These are phyloP conservation scores for Podila verticillata DNA, from an alignment of 192 early-diverging fungal genomes.

Conservation along the genomic window DNA sequence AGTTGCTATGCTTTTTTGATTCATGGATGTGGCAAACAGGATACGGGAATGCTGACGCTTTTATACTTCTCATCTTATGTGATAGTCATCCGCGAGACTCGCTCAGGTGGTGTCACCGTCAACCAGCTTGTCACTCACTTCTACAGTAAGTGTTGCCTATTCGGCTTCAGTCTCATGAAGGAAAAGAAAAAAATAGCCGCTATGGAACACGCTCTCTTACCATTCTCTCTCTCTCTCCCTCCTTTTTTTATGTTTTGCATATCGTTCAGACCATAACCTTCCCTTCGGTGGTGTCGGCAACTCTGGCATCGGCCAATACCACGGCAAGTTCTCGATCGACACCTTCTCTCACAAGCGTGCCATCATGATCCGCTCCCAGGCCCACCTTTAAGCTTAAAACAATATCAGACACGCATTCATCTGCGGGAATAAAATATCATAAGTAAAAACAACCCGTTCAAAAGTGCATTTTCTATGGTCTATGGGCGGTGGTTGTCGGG, in stretches of 20 bases:
- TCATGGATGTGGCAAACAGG: background rate
- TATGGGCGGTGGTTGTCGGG: background rate
- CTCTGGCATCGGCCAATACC: slow-evolving; percentile 90
- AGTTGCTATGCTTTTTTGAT: background rate
- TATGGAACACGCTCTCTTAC: background rate
- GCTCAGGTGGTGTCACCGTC: slow-evolving; percentile 77
- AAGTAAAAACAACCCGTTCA: too few relatives aligned
- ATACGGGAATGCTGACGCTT: background rate
- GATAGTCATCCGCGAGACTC: slow-evolving; percentile 68
- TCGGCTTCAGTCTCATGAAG: background rate
- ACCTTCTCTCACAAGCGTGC: slow-evolving; percentile 83
- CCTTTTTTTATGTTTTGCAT: slow-evolving; percentile 2
- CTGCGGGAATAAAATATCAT: background rate
- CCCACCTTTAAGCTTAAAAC: slow-evolving; percentile 27
- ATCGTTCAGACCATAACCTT: slow-evolving; percentile 49
- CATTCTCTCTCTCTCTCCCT: background rate
- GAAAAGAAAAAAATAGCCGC: background rate
- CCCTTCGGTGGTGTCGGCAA: slow-evolving; percentile 92
- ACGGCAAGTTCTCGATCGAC: slow-evolving; percentile 81
- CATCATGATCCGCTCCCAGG: slow-evolving; percentile 57
- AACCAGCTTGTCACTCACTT: slow-evolving; percentile 85
- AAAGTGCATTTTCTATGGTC: background rate
- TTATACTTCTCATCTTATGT: background rate
- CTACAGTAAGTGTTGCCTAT: slow-evolving; percentile 55
- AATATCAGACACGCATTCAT: slow-evolving; percentile 9